A percentile compares a stretch with the other conserved stretches of the same genome.
Evolutionary conservation across 306 rosid genomes (phyloP).

Genomic region (Corylus heterophylla): DNA sequence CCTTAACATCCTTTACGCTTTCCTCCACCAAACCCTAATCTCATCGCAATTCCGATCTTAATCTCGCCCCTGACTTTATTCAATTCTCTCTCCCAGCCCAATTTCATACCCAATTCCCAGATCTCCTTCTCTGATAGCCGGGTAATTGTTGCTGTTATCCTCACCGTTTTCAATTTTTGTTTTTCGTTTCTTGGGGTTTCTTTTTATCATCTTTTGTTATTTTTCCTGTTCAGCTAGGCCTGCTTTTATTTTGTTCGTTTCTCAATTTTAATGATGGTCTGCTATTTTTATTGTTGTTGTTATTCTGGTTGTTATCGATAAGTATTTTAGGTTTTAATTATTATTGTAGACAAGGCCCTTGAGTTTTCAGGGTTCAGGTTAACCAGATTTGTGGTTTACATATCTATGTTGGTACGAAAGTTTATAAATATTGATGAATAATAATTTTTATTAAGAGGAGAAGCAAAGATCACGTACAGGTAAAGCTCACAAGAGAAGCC

Average conservation of each 20-base stretch:
- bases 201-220: conserved; percentile 6
- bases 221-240: conserved; percentile 15
- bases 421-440: too few species aligned
- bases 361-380: conserved; percentile 5
- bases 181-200: neutral
- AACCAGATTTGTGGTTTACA: neutral
- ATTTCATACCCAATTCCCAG: neutral
- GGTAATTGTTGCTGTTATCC: conserved; percentile 33
- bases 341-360: neutral
- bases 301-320: conserved; percentile 1
- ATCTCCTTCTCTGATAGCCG: conserved; percentile 35
- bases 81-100: neutral
- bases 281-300: neutral
- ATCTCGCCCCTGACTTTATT: neutral
- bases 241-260: neutral
- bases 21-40: conserved; percentile 42
- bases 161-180: neutral
- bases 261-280: neutral
- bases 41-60: conserved; percentile 19
- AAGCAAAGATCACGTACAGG: too few species aligned
- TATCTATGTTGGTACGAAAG: neutral
- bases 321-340: neutral
- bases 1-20: neutral
- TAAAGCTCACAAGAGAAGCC: too few species aligned
- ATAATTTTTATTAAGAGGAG: too few species aligned